phyloP scores from a whole-genome alignment of 257 asterid species.

The Mentha longifolia region DNA sequence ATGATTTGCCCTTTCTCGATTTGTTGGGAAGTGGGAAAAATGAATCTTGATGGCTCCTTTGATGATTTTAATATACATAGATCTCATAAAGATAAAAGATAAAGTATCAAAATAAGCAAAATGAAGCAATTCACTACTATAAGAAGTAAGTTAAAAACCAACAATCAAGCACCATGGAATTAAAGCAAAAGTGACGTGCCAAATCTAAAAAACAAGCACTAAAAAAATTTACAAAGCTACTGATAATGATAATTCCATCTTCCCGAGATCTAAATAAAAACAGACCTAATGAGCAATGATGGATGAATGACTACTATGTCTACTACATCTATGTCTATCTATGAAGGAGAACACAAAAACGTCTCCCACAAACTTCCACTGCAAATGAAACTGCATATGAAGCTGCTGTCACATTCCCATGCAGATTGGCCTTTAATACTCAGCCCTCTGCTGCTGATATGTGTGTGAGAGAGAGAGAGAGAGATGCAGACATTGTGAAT shows the following conservation, averaged over 20 bases:
- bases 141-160: background rate
- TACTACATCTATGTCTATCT: background rate
- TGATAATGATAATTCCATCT: slow-evolving; percentile 24
- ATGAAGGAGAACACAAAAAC: slow-evolving; percentile 61
- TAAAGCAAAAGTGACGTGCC: slow-evolving; percentile 5
- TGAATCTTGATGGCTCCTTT: background rate
- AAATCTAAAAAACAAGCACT: background rate
- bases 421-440: slow-evolving; percentile 53
- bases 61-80: too few relatives aligned
- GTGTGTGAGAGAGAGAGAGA: slow-evolving; percentile 12
- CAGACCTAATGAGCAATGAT: slow-evolving; percentile 42
- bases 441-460: slow-evolving; percentile 44
- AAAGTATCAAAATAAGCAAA: background rate
- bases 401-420: slow-evolving; percentile 18
- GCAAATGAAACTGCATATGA: too few relatives aligned
- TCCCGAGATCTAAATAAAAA: slow-evolving; percentile 38
- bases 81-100: too few relatives aligned
- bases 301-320: slow-evolving; percentile 31
- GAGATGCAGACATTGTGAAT: slow-evolving; percentile 10
- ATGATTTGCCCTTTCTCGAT: background rate
- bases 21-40: slow-evolving; percentile 3
- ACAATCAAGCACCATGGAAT: background rate
- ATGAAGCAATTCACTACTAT: slow-evolving; percentile 5
- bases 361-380: slow-evolving; percentile 56
- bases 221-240: slow-evolving; percentile 27